phyloP scores from a whole-genome alignment of 306 rosid genomes.

The Prinsepia uniflora region DNA sequence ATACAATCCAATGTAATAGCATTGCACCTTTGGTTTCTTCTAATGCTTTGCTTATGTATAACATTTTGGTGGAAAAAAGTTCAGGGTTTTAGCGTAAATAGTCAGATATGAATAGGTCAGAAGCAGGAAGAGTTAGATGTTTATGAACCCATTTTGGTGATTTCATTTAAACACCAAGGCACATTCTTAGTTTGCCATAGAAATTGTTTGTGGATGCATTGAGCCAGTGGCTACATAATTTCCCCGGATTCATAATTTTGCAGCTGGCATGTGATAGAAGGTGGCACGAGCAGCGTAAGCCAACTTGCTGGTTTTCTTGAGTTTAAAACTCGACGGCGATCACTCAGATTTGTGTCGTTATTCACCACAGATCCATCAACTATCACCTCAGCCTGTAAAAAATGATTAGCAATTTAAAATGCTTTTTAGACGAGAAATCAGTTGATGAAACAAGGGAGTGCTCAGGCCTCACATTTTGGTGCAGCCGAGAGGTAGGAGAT shows the following conservation, averaged over 20 bases:
- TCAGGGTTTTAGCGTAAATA: no score
- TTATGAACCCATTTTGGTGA: not conserved
- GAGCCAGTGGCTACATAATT: no score
- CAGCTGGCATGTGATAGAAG: slow-evolving; percentile 47
- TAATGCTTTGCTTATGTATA: not conserved
- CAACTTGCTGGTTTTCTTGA: slow-evolving; percentile 47
- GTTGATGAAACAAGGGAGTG: not conserved
- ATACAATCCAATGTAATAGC: not conserved
- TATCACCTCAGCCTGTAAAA: slow-evolving; percentile 57
- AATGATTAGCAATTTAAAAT: no score
- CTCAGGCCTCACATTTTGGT: slow-evolving; percentile 31
- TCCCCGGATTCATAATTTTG: slow-evolving; percentile 34
- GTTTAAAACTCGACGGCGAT: slow-evolving; percentile 49
- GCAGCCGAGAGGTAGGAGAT: slow-evolving; percentile 47
- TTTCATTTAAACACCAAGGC: not conserved
- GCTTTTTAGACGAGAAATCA: not conserved
- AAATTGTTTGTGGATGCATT: not conserved
- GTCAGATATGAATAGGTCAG: no score
- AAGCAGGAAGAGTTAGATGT: no score
- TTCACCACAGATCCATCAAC: slow-evolving; percentile 55
- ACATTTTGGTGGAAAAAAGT: not conserved
- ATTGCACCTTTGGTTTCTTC: not conserved
- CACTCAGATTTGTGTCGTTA: slow-evolving; percentile 68
- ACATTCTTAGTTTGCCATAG: not conserved
- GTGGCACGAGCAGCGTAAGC: slow-evolving; percentile 52